Base-by-base conservation (phyloP, 23 red algal genomes). In the Gracilaria caudata region DNA sequence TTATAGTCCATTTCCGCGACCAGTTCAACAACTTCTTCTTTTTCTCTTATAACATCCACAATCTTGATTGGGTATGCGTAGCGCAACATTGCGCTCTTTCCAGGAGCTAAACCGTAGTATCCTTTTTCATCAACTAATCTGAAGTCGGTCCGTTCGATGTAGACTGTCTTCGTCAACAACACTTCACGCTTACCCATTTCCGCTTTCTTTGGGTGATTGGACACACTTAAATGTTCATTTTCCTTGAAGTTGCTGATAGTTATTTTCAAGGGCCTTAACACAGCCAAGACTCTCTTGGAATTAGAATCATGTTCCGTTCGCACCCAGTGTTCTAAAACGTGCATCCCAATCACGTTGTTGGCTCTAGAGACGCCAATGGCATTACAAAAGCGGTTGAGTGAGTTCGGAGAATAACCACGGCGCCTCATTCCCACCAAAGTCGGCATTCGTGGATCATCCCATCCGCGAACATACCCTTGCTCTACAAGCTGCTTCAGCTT, bases 391-490 rank as follows among this genome's bases (percentile, higher is more conserved):
- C 78, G 66, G 55, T 94, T 95, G 29, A 99, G 70, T 17, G 97
- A 93, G 28, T 78, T 68, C 44, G 97, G 76, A n/a, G 88, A 65
- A 68, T 94, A 99, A 2, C 97, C 97, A 45, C 97, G 77, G 14
- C 97, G 88, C 36, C 97, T 59, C 86, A 99, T 84, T 38, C 93
- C 97, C 0, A 90, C 82, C 9, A 99, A 47, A 39, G 97, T 99
- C 28, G 97, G 93, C 97, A 99, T 96, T 20, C 97, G 82, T 29
- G 97, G 92, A 64, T 99, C 97, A 74, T 99, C 97, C 97, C 97
- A 99, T 24, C 97, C 97, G 33, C 93, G 85, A 4, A 99, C 97
- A 54, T 68, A 73, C 28, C 92, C 90, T 17, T 86, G 59, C 26
- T 94, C 74, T n/a, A 99, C 93, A 20, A 99, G 58, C 65, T 90